Evolutionary conservation across 2,329 filamentous ascomycete genomes (phyloP).

Genomic region (Diaporthe longicolla): DNA sequence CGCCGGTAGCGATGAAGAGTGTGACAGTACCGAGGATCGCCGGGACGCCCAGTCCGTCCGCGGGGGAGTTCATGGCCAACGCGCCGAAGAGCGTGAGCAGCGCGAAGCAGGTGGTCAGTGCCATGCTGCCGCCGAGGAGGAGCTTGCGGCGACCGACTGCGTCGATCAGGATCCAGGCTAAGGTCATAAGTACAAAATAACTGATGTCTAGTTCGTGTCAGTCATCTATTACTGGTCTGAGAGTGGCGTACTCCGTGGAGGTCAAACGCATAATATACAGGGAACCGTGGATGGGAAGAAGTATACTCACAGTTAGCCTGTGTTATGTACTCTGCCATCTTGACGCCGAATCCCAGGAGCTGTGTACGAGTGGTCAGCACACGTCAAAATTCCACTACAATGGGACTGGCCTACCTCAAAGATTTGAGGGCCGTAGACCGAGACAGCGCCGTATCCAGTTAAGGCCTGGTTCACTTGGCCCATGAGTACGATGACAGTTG

Average conservation of each 20-base stretch:
- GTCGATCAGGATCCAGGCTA: constrained; percentile 72
- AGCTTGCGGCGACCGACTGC: constrained; percentile 67
- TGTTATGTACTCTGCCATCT: constrained; percentile 68
- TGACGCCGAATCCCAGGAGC: constrained; percentile 68
- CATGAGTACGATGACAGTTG: constrained; percentile 73
- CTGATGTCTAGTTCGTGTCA: constrained; percentile 58
- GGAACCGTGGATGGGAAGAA: background rate
- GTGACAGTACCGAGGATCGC: constrained; percentile 65
- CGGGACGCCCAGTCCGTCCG: constrained; percentile 55
- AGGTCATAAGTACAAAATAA: constrained; percentile 73
- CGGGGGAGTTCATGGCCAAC: constrained; percentile 55
- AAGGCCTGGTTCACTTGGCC: constrained; percentile 73
- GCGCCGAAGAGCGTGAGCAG: constrained; percentile 66
- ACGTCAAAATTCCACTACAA: background rate
- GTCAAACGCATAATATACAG: background rate
- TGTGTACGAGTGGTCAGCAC: constrained; percentile 46
- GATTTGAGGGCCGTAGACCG: constrained; percentile 74
- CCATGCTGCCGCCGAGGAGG: constrained; percentile 65
- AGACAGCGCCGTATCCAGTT: constrained; percentile 71
- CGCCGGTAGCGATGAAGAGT: constrained; percentile 70
- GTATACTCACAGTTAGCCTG: constrained; percentile 64
- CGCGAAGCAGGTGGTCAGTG: constrained; percentile 63
- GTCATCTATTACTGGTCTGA: background rate
- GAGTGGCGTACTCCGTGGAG: background rate
- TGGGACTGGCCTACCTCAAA: constrained; percentile 54